These are phyloP conservation scores for Leccinum subgranulosum DNA, from an alignment of 768 basidiomycete genomes.

Conservation along the genomic window DNA sequence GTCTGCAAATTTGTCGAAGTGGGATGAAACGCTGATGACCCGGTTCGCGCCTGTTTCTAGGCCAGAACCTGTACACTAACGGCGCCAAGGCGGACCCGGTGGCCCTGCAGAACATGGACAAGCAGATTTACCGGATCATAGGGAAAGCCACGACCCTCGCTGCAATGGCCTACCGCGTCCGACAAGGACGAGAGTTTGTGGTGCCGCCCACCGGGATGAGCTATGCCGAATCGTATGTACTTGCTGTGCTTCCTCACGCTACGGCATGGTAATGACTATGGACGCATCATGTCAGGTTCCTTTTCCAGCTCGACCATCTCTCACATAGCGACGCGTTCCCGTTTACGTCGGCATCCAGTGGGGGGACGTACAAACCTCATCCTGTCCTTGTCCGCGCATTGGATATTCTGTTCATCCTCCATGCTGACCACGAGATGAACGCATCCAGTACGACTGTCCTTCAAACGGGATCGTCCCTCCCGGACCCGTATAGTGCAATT, in stretches of 20 bases:
- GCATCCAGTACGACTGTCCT: constrained; percentile 83
- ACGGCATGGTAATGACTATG: not conserved
- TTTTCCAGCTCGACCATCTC: constrained; percentile 89
- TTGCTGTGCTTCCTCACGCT: not conserved
- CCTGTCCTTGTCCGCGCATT: constrained; percentile 85
- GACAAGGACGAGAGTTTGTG: constrained; percentile 88
- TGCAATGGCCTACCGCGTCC: constrained; percentile 93
- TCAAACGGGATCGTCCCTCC: constrained; percentile 85
- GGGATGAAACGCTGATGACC: constrained; percentile 1
- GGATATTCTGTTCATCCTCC: constrained; percentile 83
- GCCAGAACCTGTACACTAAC: constrained; percentile 74
- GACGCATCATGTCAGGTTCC: constrained; percentile 47
- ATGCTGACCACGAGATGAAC: constrained; percentile 90
- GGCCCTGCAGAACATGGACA: constrained; percentile 82
- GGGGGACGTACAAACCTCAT: constrained; percentile 64
- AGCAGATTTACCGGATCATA: constrained; percentile 85
- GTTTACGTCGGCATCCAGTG: constrained; percentile 42
- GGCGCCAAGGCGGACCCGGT: constrained; percentile 60
- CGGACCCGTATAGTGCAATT: constrained; percentile 87
- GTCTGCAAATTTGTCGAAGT: not conserved
- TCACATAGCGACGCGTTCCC: constrained; percentile 31
- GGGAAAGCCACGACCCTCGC: constrained; percentile 89
- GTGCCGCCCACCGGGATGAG: constrained; percentile 77
- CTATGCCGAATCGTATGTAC: constrained; percentile 72
- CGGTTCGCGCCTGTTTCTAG: constrained; percentile 32